These are phyloP conservation scores for Ophiostoma sp. DNA, from an alignment of 2,329 filamentous ascomycete species.

Conservation along the genomic window DNA sequence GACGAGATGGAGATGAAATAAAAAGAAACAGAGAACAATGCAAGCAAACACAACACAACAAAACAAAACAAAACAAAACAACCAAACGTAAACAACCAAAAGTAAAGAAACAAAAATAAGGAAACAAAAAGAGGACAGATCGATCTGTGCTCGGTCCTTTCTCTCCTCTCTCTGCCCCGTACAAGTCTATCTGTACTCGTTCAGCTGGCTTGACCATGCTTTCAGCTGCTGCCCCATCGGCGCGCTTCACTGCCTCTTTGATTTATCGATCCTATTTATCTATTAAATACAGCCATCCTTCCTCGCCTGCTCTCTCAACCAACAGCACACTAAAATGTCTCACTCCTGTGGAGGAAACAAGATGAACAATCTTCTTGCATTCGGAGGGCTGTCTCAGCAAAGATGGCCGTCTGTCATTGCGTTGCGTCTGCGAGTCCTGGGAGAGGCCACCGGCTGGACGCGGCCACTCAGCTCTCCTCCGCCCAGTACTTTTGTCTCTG, in stretches of 20 bases:
- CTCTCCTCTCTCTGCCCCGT: neutral
- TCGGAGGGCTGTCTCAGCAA: neutral
- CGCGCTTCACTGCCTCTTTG: too few relatives aligned
- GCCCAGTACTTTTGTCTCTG: neutral
- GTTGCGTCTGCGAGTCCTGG: neutral
- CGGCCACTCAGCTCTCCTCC: neutral
- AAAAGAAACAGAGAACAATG: too few relatives aligned
- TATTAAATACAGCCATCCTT: neutral
- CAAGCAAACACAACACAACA: too few relatives aligned
- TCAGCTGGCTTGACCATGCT: neutral
- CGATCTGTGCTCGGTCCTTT: neutral
- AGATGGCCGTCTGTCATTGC: neutral
- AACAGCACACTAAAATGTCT: neutral
- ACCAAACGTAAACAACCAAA: neutral
- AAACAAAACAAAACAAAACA: neutral
- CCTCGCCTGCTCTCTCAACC: neutral
- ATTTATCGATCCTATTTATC: neutral
- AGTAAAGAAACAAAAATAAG: neutral
- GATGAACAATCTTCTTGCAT: conserved; percentile 12
- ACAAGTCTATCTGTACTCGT: neutral
- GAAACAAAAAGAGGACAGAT: neutral
- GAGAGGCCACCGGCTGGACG: neutral
- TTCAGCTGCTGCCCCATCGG: neutral
- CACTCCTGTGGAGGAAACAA: conserved; percentile 10
- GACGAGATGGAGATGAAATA: neutral